A percentile compares a stretch with the other conserved stretches of the same genome.
These are phyloP conservation scores for Microstroma glucosiphilum DNA, from an alignment of 1,284 basidiomycete species.

Conservation along the genomic window DNA sequence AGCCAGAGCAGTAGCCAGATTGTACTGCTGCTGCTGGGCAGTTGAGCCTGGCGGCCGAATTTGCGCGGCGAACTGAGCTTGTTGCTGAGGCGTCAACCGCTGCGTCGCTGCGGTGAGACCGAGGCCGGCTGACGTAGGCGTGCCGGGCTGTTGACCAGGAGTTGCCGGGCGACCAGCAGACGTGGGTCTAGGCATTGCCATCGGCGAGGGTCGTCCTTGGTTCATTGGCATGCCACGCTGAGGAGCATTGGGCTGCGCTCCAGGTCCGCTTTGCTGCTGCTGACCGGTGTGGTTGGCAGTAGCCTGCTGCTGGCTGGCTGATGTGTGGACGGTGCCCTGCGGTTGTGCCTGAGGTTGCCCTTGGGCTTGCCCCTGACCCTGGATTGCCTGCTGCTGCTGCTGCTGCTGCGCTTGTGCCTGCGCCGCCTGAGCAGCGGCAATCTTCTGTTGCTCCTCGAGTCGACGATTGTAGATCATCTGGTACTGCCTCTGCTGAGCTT, in stretches of 20 bases:
- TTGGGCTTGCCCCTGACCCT: neutral
- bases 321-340: slow-evolving; percentile 7
- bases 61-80: slow-evolving; percentile 21
- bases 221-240: slow-evolving; percentile 11
- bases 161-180: neutral
- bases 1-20: neutral
- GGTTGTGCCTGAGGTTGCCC: neutral
- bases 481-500: slow-evolving; percentile 39
- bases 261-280: neutral
- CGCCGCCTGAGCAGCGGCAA: slow-evolving; percentile 21
- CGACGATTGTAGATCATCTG: slow-evolving; percentile 43
- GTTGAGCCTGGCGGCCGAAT: slow-evolving; percentile 18
- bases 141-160: slow-evolving; percentile 17
- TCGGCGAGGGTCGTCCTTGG: neutral
- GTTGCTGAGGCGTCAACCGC: slow-evolving; percentile 1
- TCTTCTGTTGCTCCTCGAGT: slow-evolving; percentile 33
- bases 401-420: slow-evolving; percentile 16
- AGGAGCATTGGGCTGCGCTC: slow-evolving; percentile 1
- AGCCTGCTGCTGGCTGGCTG: slow-evolving; percentile 4
- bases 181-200: neutral
- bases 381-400: slow-evolving; percentile 17
- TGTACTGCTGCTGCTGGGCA: slow-evolving; percentile 4
- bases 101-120: slow-evolving; percentile 7
- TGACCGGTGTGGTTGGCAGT: slow-evolving; percentile 10
- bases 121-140: slow-evolving; percentile 11